Conservation (phyloP, 345 rosid genomes). For the Brassica cretica region DNA sequence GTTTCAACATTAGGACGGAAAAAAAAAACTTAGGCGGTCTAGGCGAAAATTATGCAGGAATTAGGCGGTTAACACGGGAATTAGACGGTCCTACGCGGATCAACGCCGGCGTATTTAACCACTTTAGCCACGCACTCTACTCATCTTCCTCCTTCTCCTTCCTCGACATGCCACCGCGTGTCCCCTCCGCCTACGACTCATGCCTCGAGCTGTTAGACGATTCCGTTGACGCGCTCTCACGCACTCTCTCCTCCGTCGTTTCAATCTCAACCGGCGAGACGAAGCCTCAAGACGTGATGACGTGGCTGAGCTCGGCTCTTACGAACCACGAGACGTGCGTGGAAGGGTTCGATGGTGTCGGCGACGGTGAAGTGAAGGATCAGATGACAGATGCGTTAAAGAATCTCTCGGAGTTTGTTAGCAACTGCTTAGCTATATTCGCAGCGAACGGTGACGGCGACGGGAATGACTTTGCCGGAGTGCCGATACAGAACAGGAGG, state of each 20-base stretch:
- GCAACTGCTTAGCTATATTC: slow-evolving; percentile 85
- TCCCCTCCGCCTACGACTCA: slow-evolving; percentile 75
- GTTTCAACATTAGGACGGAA: no score
- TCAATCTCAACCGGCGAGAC: slow-evolving; percentile 14
- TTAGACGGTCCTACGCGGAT: no score
- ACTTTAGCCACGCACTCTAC: slow-evolving; percentile 76
- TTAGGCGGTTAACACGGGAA: no score
- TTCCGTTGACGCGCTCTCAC: slow-evolving; percentile 73
- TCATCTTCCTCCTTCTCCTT: slow-evolving; percentile 49
- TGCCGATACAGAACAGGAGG: slow-evolving; percentile 77
- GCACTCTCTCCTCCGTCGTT: slow-evolving; percentile 57
- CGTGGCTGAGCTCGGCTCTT: slow-evolving; percentile 96
- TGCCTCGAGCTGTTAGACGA: slow-evolving; percentile 92
- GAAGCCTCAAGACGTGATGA: slow-evolving; percentile 60
- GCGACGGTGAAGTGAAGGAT: slow-evolving; percentile 61
- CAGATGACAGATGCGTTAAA: slow-evolving; percentile 58
- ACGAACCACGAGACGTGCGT: slow-evolving; percentile 94
- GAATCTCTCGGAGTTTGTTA: slow-evolving; percentile 87
- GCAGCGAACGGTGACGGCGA: slow-evolving; percentile 39
- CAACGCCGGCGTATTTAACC: slow-evolving; percentile 17
- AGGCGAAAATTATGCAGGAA: no score
- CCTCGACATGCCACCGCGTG: slow-evolving; percentile 60
- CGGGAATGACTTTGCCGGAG: slow-evolving; percentile 65
- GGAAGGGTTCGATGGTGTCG: slow-evolving; percentile 72
- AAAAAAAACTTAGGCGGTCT: no score